Percentiles rank a stretch among this genome's conserved stretches.
phyloP scores from a whole-genome alignment of 1,284 basidiomycete genomes.

The Ganoderma meredithae region DNA sequence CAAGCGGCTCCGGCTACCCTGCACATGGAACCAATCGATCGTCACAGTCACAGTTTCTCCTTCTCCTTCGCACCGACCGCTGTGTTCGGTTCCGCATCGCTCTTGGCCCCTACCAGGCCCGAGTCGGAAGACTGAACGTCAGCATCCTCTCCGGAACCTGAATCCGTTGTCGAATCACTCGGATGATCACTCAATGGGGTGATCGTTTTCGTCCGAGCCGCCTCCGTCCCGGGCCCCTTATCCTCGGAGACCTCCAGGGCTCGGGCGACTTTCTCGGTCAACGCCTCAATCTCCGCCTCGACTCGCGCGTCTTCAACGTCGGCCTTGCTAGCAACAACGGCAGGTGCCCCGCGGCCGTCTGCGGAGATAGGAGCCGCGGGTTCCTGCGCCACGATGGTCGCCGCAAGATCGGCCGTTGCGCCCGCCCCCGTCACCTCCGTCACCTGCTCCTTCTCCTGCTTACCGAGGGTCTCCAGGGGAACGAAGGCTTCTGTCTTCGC shows the following conservation, averaged over 20 bases:
- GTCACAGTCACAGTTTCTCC: conserved; percentile 19
- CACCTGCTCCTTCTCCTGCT: conserved; percentile 5
- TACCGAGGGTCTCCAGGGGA: conserved; percentile 23
- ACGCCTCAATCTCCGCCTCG: conserved; percentile 22
- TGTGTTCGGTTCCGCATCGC: conserved; percentile 5
- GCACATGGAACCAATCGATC: background rate
- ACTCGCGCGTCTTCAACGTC: conserved; percentile 21
- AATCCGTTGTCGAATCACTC: background rate
- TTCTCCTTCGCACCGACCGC: conserved; percentile 12
- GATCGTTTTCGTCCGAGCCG: conserved; percentile 12
- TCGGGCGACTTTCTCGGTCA: conserved; percentile 23
- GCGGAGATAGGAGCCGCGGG: background rate
- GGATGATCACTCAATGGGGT: conserved; percentile 1
- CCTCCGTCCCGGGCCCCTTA: background rate
- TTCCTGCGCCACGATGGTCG: background rate
- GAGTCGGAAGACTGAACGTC: background rate
- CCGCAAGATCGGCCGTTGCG: conserved; percentile 9
- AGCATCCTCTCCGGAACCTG: background rate
- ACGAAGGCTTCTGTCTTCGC: conserved; percentile 49
- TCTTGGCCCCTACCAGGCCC: background rate
- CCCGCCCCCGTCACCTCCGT: conserved; percentile 8
- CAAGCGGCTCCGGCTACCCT: background rate
- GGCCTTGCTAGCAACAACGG: conserved; percentile 11
- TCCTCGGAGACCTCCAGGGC: conserved; percentile 26
- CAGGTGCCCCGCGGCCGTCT: conserved; percentile 7